Conservation (phyloP, 108 stramenopile genomes). For the Fistulifera pelliculosa region DNA sequence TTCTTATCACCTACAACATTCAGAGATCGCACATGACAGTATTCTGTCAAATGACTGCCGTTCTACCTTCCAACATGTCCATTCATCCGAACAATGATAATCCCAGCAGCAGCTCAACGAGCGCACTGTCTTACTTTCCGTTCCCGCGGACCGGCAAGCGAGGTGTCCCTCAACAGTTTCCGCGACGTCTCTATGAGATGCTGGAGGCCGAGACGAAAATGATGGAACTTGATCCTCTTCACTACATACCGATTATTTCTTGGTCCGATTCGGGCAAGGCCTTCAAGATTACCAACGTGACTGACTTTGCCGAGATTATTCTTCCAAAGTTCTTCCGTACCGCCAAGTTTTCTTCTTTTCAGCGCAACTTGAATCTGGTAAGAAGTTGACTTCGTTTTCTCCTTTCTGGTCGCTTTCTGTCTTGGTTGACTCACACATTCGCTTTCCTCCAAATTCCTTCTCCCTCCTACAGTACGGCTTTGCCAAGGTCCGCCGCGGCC, state of each 20-base stretch:
- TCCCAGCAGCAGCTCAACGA: background rate
- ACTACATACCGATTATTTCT: constrained; percentile 25
- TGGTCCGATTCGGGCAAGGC: constrained; percentile 76
- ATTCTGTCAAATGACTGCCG: too few relatives aligned
- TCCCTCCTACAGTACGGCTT: constrained; percentile 65
- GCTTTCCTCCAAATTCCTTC: constrained; percentile 2
- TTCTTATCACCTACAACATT: too few relatives aligned
- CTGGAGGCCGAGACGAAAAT: constrained; percentile 49
- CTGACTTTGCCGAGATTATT: constrained; percentile 52
- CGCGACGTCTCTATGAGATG: constrained; percentile 74
- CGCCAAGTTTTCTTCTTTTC: constrained; percentile 85
- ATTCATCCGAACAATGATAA: too few relatives aligned
- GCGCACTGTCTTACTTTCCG: constrained; percentile 14
- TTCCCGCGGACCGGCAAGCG: constrained; percentile 78
- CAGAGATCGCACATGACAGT: too few relatives aligned
- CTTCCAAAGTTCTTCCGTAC: constrained; percentile 87
- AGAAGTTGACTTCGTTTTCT: constrained; percentile 11
- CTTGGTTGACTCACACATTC: background rate
- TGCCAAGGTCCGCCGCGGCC: constrained; percentile 66
- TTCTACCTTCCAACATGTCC: too few relatives aligned
- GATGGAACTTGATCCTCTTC: constrained; percentile 4
- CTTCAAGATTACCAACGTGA: constrained; percentile 67
- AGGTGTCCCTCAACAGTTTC: constrained; percentile 83
- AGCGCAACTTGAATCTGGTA: constrained; percentile 87
- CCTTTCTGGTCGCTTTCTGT: background rate